These are phyloP conservation scores for Vachellia pachyceras DNA, from an alignment of 306 rosid species.

Conservation along the genomic window DNA sequence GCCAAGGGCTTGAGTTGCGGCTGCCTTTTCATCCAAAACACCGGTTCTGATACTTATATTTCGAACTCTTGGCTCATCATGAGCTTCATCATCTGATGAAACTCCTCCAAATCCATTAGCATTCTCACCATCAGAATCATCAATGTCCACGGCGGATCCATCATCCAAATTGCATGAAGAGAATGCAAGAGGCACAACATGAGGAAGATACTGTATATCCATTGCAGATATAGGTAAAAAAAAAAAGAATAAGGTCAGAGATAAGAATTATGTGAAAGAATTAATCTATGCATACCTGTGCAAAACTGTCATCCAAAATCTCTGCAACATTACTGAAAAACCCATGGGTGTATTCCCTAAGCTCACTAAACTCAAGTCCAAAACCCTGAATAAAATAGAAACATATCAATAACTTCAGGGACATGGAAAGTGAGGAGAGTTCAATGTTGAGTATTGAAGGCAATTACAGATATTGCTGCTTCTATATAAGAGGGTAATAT, in stretches of 20 bases:
- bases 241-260: constrained; percentile 41
- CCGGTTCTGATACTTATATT: constrained; percentile 96
- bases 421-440: constrained; percentile 20
- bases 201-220: constrained; percentile 91
- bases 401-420: constrained; percentile 39
- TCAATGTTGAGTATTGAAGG: constrained; percentile 28
- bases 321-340: constrained; percentile 96
- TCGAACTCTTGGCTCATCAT: constrained; percentile 95
- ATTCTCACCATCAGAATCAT: constrained; percentile 83
- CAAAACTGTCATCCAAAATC: constrained; percentile 85
- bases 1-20: constrained; percentile 99
- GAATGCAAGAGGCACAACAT: constrained; percentile 89
- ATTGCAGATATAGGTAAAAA: constrained; percentile 40
- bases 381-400: constrained; percentile 71
- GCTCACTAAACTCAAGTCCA: constrained; percentile 89
- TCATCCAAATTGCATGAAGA: constrained; percentile 98
- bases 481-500: constrained; percentile 88
- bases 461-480: constrained; percentile 90
- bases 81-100: constrained; percentile 97
- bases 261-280: constrained; percentile 32
- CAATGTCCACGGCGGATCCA: constrained; percentile 94
- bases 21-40: constrained; percentile 98
- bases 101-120: constrained; percentile 94
- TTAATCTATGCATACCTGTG: constrained; percentile 63
- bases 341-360: constrained; percentile 97